phyloP scores from a whole-genome alignment of 1,139 yeast genomes.

The Candida tunisiensis region DNA sequence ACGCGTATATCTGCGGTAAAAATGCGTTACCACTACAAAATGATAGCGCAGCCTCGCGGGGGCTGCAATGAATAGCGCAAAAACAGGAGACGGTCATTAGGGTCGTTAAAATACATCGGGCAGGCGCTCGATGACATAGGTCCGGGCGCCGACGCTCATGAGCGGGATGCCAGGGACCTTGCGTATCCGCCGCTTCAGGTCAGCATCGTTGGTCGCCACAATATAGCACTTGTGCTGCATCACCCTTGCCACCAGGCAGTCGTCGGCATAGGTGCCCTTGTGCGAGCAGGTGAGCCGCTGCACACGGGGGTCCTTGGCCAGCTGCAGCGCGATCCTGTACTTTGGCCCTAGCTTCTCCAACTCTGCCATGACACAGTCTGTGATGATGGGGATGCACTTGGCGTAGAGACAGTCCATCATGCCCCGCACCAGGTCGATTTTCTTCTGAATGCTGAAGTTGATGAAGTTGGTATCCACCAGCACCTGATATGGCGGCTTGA shows the following conservation, averaged over 20 bases:
- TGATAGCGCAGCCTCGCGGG: no score
- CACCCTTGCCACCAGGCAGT: conserved; percentile 82
- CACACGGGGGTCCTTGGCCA: conserved; percentile 90
- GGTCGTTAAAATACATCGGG: conserved; percentile 68
- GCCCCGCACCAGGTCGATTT: conserved; percentile 81
- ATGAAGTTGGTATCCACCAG: conserved; percentile 92
- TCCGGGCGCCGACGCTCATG: conserved; percentile 89
- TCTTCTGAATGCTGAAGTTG: conserved; percentile 89
- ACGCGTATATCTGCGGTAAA: no score
- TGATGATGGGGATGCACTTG: conserved; percentile 85
- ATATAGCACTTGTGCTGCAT: conserved; percentile 93
- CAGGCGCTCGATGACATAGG: conserved; percentile 81
- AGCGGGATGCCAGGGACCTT: conserved; percentile 95
- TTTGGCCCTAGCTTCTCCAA: conserved; percentile 90
- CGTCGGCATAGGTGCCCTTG: conserved; percentile 96
- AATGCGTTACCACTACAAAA: no score
- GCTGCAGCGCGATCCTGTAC: conserved; percentile 76
- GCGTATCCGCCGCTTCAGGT: conserved; percentile 79
- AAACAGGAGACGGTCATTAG: not conserved
- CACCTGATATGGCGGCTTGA: conserved; percentile 93
- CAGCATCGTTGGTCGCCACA: conserved; percentile 98
- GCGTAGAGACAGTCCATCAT: conserved; percentile 94
- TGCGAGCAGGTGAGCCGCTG: conserved; percentile 79
- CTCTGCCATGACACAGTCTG: conserved; percentile 98
- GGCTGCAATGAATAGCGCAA: not conserved